Evolutionary conservation across 2,329 filamentous ascomycete genomes (phyloP).

Genomic region (Graphium sp.): DNA sequence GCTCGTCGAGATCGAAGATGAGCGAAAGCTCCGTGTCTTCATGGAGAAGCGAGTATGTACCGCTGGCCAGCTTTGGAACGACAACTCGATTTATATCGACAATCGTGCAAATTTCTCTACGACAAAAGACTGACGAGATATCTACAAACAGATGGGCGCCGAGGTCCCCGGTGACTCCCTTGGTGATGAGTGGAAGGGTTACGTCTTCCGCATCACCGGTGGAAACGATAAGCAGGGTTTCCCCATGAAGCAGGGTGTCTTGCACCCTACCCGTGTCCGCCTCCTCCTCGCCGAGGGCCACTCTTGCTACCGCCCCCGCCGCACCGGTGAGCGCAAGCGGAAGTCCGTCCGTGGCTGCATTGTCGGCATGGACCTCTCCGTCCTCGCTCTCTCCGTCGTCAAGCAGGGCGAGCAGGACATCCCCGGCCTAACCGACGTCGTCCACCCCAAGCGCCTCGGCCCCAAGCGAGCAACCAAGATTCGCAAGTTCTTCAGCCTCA

Average conservation of each 20-base stretch:
- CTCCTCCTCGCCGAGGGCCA: constrained; percentile 92
- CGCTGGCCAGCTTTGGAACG: too few species aligned
- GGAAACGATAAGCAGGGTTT: constrained; percentile 99
- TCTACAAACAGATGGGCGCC: constrained; percentile 68
- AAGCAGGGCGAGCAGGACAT: constrained; percentile 95
- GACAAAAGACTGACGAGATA: constrained; percentile 1
- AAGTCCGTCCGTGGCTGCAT: constrained; percentile 99
- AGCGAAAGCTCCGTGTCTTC: constrained; percentile 97
- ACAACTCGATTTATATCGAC: too few species aligned
- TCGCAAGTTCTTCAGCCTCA: constrained; percentile 97
- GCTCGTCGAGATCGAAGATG: constrained; percentile 97
- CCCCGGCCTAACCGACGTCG: constrained; percentile 90
- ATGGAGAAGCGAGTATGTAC: constrained; percentile 84
- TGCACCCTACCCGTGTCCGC: constrained; percentile 96
- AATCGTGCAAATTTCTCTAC: constrained; percentile 4
- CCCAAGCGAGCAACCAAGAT: constrained; percentile 99
- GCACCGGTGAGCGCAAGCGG: constrained; percentile 96
- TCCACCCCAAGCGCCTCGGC: constrained; percentile 97
- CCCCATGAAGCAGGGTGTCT: constrained; percentile 99
- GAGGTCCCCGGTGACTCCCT: constrained; percentile 89
- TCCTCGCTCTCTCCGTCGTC: constrained; percentile 86
- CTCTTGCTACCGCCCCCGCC: constrained; percentile 98
- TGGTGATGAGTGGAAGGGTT: constrained; percentile 99
- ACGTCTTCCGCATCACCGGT: constrained; percentile 98
- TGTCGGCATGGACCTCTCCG: constrained; percentile 86